Base-by-base conservation (phyloP, 371 early-diverging fungal species). In the Haplosporangium sp. region DNA sequence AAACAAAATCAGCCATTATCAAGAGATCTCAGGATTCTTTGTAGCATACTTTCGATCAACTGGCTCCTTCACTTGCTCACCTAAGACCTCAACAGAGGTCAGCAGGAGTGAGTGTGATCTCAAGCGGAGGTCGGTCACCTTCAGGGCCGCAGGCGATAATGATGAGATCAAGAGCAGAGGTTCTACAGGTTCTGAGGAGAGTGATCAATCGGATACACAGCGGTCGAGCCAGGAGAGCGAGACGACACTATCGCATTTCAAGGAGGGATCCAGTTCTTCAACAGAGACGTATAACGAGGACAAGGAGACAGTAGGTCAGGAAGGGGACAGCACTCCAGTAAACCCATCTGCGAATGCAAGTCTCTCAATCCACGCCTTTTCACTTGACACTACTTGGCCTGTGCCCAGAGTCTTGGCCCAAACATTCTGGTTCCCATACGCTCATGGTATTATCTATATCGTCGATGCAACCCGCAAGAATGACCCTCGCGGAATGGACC, bases 11-110 rank as follows among this genome's bases (percentile, higher is more conserved):
- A 40, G 59, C 6, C 80, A 79, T 29, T 79, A 79, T 50, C 80
- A 79, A 52, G 80, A 79, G 69, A 79, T 79, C 23, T 79, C 80
- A 7, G 80, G 80, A 3, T 79, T 79, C 66, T 79, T 79, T 79
- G 80, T 79, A 0, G 80, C 80, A 5, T 57, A 79, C 45, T 79
- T 79, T 21, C 64, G 66, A 16, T 68, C 80, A 10, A 62, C 65
- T 59, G 69, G 65, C 2, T 65, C 65, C n/a, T 67, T 67, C 51
- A 56, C 75, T 1, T 67, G 71, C 20, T 62, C 76, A 16, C 76
- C 71, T 13, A 74, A 74, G 47, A 54, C 64, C 3, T 70, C 76
- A 2, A 57, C 71, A 21, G 71, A 69, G 45, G 36, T 60, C 47
- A 29, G 42, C 52, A 53, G 51, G 10, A 43, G 38, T 8, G 50